Conservation (phyloP, 495 filamentous ascomycete genomes). For the Venustampulla echinocandica region DNA sequence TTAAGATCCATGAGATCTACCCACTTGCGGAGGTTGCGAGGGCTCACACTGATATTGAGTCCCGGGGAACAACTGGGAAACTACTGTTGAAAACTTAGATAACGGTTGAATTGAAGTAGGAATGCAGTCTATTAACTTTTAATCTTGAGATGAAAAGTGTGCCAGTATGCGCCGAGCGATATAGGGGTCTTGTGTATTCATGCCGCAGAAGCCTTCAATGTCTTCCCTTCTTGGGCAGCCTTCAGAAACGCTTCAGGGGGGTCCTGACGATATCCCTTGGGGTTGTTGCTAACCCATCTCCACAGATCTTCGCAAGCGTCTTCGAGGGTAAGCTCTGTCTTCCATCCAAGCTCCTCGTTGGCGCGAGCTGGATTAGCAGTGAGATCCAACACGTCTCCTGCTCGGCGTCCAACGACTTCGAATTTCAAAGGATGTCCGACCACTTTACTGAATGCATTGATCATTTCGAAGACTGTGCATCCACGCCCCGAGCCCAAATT, state of each 20-base stretch:
- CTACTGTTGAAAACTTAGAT: constrained; percentile 40
- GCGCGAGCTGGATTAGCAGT: constrained; percentile 85
- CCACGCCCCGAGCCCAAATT: constrained; percentile 94
- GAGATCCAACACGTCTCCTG: constrained; percentile 87
- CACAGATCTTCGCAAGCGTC: constrained; percentile 90
- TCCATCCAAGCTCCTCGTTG: constrained; percentile 85
- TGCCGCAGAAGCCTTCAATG: neutral
- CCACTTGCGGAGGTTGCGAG: constrained; percentile 64
- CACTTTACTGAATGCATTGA: constrained; percentile 82
- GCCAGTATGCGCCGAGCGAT: neutral
- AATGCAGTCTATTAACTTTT: neutral
- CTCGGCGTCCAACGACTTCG: constrained; percentile 72
- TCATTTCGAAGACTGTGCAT: constrained; percentile 94
- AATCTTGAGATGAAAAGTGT: neutral
- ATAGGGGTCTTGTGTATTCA: neutral
- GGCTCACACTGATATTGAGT: constrained; percentile 77
- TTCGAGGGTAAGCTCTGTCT: constrained; percentile 82
- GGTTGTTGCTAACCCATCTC: constrained; percentile 93
- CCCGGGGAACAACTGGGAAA: constrained; percentile 79
- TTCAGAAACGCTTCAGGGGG: constrained; percentile 78
- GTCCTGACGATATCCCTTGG: constrained; percentile 83
- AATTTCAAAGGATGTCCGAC: constrained; percentile 82
- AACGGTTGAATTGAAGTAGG: neutral
- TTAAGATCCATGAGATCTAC: constrained; percentile 73
- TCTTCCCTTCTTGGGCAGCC: constrained; percentile 51